Base-by-base conservation (phyloP, 2,329 filamentous ascomycete species). In the Colletotrichum orbiculare region DNA sequence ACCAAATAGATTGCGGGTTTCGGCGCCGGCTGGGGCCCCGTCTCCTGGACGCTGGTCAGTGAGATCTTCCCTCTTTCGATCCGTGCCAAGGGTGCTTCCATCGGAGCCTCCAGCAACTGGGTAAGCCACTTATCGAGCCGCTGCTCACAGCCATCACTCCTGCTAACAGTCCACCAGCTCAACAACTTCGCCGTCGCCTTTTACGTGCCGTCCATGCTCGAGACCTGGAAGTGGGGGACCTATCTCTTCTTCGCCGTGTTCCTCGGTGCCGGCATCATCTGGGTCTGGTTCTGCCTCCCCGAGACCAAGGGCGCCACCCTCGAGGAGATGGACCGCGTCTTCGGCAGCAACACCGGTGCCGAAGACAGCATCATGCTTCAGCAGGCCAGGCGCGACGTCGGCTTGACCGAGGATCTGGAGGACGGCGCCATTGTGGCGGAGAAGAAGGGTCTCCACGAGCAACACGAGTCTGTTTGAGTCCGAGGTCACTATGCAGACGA, bases 241-340 rank as follows among this genome's bases (percentile, higher is more conserved):
- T 87, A 86, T 70, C 84, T 86, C 66, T 87, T 88, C 76, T 88
- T 88, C 68, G 82, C 82, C 6, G 78, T 77, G 0, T 79, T 85
- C 49, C 83, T 85, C 38, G 74, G 82, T 6, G 71, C 74, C 3
- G 79, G 83, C 1, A 78, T 81, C 35, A 70, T 82, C 6, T 87
- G 83, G 72, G 78, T 84, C 8, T 84, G 76, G 67, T 82, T 84
- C 70, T 79, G 78, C 53, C 74, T 87, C 2, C 85, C 85, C 0
- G 85, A 87, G 71, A 88, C 85, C 3, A 86, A 85, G 71, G 82
- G 82, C 49, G 77, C 82, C 41, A 84, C 82, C 3, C 77, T 87
- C 7, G 85, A 87, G 69, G 81, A 82, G 42, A 83, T 87, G 77
- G 85, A 87, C 67, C 77, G 78, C 1, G 77, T 87, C 6, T 87